A percentile compares a stretch with the other conserved stretches of the same genome.
Evolutionary conservation across 495 filamentous ascomycete genomes (phyloP).

Genomic region (Penicillium chermesinum): DNA sequence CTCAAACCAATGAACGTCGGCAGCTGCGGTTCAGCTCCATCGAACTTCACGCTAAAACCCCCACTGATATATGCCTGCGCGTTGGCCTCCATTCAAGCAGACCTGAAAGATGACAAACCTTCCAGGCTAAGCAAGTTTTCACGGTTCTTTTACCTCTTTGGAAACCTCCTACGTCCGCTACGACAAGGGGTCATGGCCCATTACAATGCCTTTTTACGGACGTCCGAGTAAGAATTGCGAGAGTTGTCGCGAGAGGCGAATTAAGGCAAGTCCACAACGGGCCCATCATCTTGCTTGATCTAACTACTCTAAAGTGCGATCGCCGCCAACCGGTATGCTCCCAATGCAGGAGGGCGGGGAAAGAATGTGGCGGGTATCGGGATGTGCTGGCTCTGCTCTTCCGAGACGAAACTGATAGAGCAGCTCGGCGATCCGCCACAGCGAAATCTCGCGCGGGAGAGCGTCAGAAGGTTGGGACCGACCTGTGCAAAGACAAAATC

Average conservation of each 20-base stretch:
- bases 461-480: slow-evolving; percentile 4
- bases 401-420: slow-evolving; percentile 21
- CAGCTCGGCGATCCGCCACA: slow-evolving; percentile 13
- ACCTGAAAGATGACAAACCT: not conserved
- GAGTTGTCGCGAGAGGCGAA: slow-evolving; percentile 21
- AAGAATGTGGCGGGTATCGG: slow-evolving; percentile 22
- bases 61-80: not conserved
- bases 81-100: not conserved
- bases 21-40: too few species aligned
- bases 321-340: slow-evolving; percentile 20
- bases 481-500: not conserved
- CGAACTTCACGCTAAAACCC: not conserved
- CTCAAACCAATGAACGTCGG: too few species aligned
- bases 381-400: slow-evolving; percentile 18
- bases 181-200: not conserved
- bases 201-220: slow-evolving; percentile 21
- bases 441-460: slow-evolving; percentile 11
- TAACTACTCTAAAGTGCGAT: slow-evolving; percentile 11
- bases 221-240: slow-evolving; percentile 19
- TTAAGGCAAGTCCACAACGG: slow-evolving; percentile 15
- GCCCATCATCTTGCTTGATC: not conserved
- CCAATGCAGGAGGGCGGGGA: slow-evolving; percentile 20
- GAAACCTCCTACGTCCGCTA: not conserved
- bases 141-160: slow-evolving; percentile 18
- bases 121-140: not conserved